phyloP scores from a whole-genome alignment of 148 eudicot species.

The Amaranthus palmeri region DNA sequence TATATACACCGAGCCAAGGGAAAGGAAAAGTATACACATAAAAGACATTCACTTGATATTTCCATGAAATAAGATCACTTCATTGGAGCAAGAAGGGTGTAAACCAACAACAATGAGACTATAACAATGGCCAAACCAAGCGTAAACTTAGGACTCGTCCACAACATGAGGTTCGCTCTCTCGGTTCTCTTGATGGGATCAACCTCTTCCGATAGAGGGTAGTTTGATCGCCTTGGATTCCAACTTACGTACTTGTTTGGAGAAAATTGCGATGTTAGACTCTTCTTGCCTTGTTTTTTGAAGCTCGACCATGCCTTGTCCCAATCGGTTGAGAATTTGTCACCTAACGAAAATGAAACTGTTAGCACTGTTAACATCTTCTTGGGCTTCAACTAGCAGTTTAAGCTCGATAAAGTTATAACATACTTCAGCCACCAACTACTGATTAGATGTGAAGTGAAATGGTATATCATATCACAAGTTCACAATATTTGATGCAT shows the following conservation, averaged over 20 bases:
- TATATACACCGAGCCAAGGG: conserved; percentile 15
- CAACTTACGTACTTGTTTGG: conserved; percentile 89
- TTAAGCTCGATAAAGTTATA: neutral
- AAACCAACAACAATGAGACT: conserved; percentile 64
- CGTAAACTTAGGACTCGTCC: conserved; percentile 92
- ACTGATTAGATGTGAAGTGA: neutral
- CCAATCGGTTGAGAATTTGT: conserved; percentile 71
- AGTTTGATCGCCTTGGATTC: conserved; percentile 90
- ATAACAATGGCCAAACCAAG: conserved; percentile 65
- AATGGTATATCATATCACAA: neutral
- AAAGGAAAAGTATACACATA: neutral
- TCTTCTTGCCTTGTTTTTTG: conserved; percentile 72
- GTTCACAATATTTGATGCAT: neutral
- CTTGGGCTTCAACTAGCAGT: neutral
- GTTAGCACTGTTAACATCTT: neutral
- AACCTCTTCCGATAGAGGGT: conserved; percentile 85
- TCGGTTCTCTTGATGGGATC: conserved; percentile 95
- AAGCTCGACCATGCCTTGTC: conserved; percentile 96
- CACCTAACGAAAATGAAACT: conserved; percentile 30
- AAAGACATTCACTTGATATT: neutral
- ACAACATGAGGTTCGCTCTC: conserved; percentile 76
- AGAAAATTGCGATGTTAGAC: conserved; percentile 44
- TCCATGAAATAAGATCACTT: conserved; percentile 24
- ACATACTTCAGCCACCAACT: neutral
- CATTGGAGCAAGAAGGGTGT: conserved; percentile 67